These are phyloP conservation scores for Cydonia oblonga DNA, from an alignment of 331 rosid genomes.

Conservation along the genomic window DNA sequence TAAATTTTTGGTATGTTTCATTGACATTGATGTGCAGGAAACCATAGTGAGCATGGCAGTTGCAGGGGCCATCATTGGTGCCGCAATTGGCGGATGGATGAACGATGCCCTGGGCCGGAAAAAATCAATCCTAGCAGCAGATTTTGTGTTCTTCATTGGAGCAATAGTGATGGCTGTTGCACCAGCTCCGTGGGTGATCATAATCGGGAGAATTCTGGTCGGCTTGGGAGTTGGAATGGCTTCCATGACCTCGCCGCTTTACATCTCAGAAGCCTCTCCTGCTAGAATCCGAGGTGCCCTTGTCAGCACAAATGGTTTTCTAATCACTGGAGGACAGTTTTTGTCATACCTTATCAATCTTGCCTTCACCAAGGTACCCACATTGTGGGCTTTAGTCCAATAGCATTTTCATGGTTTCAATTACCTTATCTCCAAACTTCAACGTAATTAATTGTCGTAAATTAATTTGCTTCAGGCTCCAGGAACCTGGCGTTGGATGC, in stretches of 20 bases:
- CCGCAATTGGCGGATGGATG: constrained; percentile 76
- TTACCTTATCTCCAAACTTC: neutral
- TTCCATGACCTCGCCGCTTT: constrained; percentile 77
- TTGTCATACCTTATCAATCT: constrained; percentile 40
- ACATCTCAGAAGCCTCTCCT: constrained; percentile 80
- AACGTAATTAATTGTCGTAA: neutral
- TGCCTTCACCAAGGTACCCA: constrained; percentile 38
- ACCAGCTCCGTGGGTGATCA: constrained; percentile 57
- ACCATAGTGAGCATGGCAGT: constrained; percentile 77
- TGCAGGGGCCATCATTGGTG: constrained; percentile 76
- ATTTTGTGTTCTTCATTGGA: constrained; percentile 46
- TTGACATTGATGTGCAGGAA: constrained; percentile 27
- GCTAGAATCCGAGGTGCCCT: constrained; percentile 51
- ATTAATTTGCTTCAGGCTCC: constrained; percentile 8
- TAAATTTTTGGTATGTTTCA: neutral
- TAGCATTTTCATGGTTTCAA: neutral
- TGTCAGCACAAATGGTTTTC: constrained; percentile 45
- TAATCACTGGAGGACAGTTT: constrained; percentile 50
- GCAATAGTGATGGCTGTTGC: constrained; percentile 58
- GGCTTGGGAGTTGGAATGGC: constrained; percentile 92
- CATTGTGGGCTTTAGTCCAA: neutral
- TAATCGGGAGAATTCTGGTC: constrained; percentile 56
- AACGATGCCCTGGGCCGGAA: constrained; percentile 56
- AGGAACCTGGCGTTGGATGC: constrained; percentile 85
- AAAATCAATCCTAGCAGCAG: constrained; percentile 41